Evolutionary conservation across 306 rosid species (phyloP).

Genomic region (Glycyrrhiza uralensis): DNA sequence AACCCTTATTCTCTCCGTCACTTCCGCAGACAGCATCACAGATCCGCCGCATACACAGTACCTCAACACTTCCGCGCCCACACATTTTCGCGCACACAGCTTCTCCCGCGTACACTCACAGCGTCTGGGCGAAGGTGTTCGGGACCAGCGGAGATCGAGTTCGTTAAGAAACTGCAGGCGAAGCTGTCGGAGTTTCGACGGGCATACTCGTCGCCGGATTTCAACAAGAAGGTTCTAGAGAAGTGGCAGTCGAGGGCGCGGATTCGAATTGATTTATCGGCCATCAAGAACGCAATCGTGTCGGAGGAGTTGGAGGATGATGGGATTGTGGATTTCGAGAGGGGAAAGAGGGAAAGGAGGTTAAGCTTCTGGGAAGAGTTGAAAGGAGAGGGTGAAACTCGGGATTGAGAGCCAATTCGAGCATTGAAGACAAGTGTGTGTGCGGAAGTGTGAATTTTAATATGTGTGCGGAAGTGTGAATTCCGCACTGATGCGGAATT

Average conservation of each 20-base stretch:
- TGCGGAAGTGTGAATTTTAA: too few relatives aligned
- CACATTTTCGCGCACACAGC: too few relatives aligned
- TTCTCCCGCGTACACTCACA: too few relatives aligned
- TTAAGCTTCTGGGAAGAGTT: slow-evolving; percentile 76
- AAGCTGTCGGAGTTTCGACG: slow-evolving; percentile 73
- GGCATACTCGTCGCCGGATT: slow-evolving; percentile 84
- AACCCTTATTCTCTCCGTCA: too few relatives aligned
- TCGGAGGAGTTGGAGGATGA: slow-evolving; percentile 58
- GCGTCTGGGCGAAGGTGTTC: too few relatives aligned
- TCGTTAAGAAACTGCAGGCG: slow-evolving; percentile 79
- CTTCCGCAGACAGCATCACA: too few relatives aligned
- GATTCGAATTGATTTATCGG: slow-evolving; percentile 82
- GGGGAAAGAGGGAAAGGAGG: slow-evolving; percentile 47
- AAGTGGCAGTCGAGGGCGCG: slow-evolving; percentile 77
- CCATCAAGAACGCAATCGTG: slow-evolving; percentile 75
- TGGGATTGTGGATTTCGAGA: slow-evolving; percentile 43
- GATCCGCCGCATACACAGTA: too few relatives aligned
- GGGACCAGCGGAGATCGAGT: slow-evolving; percentile 84
- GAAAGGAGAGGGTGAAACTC: slow-evolving; percentile 54
- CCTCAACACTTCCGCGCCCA: too few relatives aligned
- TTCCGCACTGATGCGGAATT: too few relatives aligned
- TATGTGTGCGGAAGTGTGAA: too few relatives aligned
- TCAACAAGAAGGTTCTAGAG: slow-evolving; percentile 91
- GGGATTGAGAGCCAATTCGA: slow-evolving; percentile 93
- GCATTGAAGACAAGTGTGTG: slow-evolving; percentile 74